Base-by-base conservation (phyloP, 192 early-diverging fungal species). In the Coemansia sp. region DNA sequence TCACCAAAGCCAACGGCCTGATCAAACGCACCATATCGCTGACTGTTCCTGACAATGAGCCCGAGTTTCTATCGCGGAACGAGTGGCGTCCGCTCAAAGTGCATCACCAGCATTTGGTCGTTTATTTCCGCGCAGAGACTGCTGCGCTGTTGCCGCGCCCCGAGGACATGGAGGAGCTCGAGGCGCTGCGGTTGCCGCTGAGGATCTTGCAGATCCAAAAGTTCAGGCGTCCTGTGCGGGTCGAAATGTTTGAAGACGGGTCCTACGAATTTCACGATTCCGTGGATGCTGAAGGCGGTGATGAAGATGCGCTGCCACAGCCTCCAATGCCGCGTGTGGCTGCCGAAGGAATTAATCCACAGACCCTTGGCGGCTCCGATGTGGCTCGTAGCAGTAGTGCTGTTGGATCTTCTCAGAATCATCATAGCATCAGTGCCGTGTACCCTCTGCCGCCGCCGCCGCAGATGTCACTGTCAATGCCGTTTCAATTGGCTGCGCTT, bases 11-110 rank as follows among this genome's bases (percentile, higher is more conserved):
- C 39, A 83, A 85, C 64, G 92, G 92, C 2, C 73, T 93, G 35
- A 83, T 92, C 21, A 93, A 93, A 60, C 91, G 92, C 71, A 91
- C 91, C 21, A 90, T 93, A 78, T 92, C 92, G 9, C 85, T 93
- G 57, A 69, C 86, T 7, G 87, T 92, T 2, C 79, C 79, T 0
- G 79, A 82, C 43, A 63, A 77, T 39, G 75, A 76, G 10, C 38
- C 85, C 5, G 74, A 68, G 36, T 76, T 63, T 46, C 33, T 75
- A 56, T 12, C 18, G 6, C 64, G 67, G 35, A n/a, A 10, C 9
- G 58, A 64, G 41, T 64, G 63, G 53, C 48, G 48, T 8, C 55
- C 70, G 21, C 59, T 66, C 18, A 55, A 69, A 0, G 49, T 66
- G 7, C 79, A 82, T 12, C 75, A 82, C 36, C 79, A 82, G 63